These are phyloP conservation scores for Beta corolliflora DNA, from an alignment of 179 eudicot genomes.

Conservation along the genomic window DNA sequence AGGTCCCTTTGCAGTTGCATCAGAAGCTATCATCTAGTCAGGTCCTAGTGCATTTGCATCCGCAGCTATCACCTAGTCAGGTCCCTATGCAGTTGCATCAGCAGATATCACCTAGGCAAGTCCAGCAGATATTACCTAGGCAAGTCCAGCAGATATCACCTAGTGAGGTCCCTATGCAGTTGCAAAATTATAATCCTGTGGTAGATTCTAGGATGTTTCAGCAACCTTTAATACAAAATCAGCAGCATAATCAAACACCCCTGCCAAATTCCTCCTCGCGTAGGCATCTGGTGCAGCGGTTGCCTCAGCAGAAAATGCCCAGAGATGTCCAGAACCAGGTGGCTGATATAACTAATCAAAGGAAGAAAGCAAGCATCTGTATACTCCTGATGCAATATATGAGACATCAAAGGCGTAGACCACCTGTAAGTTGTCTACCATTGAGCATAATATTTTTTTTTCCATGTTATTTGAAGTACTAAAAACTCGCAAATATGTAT, in stretches of 20 bases:
- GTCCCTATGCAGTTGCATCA: constrained; percentile 8
- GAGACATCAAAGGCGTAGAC: constrained; percentile 39
- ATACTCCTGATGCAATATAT: constrained; percentile 36
- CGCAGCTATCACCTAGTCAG: neutral
- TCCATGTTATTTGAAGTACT: neutral
- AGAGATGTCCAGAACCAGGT: constrained; percentile 23
- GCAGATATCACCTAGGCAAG: constrained; percentile 24
- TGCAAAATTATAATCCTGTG: constrained; percentile 24
- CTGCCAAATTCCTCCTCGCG: constrained; percentile 14
- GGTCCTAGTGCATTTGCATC: neutral
- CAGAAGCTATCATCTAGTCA: constrained; percentile 21
- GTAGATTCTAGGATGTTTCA: constrained; percentile 19
- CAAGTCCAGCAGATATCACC: constrained; percentile 13
- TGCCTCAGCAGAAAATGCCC: constrained; percentile 14
- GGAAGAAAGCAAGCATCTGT: constrained; percentile 26
- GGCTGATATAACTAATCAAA: neutral
- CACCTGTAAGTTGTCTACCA: constrained; percentile 38
- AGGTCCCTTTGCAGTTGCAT: constrained; percentile 14
- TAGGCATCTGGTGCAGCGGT: constrained; percentile 24
- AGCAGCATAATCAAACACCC: constrained; percentile 22
- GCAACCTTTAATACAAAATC: constrained; percentile 24
- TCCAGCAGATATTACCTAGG: neutral
- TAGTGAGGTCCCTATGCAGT: constrained; percentile 6
- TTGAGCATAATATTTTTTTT: neutral
- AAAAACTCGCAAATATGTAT: neutral